Base-by-base conservation (phyloP, 257 asterid genomes). In the Lycium ferocissimum region DNA sequence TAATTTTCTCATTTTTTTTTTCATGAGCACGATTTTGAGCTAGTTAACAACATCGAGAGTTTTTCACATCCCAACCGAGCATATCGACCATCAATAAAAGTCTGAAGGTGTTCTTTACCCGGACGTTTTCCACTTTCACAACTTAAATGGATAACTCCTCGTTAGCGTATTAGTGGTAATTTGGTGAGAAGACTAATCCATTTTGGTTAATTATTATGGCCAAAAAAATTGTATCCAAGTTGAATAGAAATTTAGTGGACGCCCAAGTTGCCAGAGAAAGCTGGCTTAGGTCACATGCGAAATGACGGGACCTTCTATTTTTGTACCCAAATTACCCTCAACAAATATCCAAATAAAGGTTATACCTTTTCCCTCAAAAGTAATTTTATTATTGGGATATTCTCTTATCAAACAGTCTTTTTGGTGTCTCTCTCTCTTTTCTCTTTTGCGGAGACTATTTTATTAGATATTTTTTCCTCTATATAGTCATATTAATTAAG, bases 251-350 rank as follows among this genome's bases (percentile, higher is more conserved):
- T 76, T 79, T 66, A 79, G 81, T 11, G 59, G 80, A 47, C 20
- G 37, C 79, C 86, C 58, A 40, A 83, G 62, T 83, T 88, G 84
- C 86, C 89, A 84, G 88, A 58, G 87, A 92, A 91, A 91, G 93
- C 92, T 93, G 91, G 93, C 91, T 35, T 38, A 89, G 83, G 73
- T 66, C 91, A 87, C 95, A 90, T 91, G 93, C 83, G 89, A 87
- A 57, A 78, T 89, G 62, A 69, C 85, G 90, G 88, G 86, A 89
- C 90, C 67, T 73, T 33, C 18, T 67, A 3, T 17, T 69, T 9
- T 12, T 76, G 26, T 88, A 67, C 88, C 91, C 14, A 54, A 78
- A 88, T 14, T 85, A 82, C 88, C 94, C 91, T 40, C 83, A 82
- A 12, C n/a, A 51, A 14, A 14, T 51, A 15, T 26, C 82, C 14